Conservation (phyloP, 2,329 filamentous ascomycete species). For the Cladosporium phlei region DNA sequence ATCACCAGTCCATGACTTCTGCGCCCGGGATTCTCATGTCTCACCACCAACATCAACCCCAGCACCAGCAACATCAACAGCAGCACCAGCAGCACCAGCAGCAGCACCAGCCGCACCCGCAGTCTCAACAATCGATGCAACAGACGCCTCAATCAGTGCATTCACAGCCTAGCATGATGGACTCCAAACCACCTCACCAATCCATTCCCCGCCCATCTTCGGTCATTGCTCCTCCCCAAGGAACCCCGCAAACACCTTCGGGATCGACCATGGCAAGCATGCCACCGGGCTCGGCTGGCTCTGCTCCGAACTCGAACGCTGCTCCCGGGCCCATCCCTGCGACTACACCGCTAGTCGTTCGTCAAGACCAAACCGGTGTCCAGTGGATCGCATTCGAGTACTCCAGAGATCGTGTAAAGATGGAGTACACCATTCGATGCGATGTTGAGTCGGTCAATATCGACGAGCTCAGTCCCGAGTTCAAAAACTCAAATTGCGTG, state of each 20-base stretch:
- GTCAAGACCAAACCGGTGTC: conserved; percentile 92
- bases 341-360: conserved; percentile 87
- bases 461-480: conserved; percentile 76
- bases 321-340: conserved; percentile 95
- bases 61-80: conserved; percentile 18
- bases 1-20: conserved; percentile 52
- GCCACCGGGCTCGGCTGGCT: conserved; percentile 21
- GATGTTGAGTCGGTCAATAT: conserved; percentile 96
- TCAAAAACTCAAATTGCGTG: conserved; percentile 97
- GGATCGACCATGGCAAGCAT: conserved; percentile 27
- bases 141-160: conserved; percentile 17
- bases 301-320: conserved; percentile 75
- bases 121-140: conserved; percentile 15
- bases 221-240: conserved; percentile 21
- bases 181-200: conserved; percentile 24
- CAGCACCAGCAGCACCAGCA: conserved; percentile 40
- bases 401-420: conserved; percentile 93
- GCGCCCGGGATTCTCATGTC: conserved; percentile 50
- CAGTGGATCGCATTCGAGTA: conserved; percentile 99
- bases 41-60: conserved; percentile 42
- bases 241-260: conserved; percentile 27
- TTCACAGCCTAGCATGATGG: conserved; percentile 23
- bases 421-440: conserved; percentile 98
- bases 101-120: conserved; percentile 18
- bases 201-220: conserved; percentile 24